A percentile compares a stretch with the other conserved stretches of the same genome.
Evolutionary conservation across 495 filamentous ascomycete species (phyloP).

Genomic region (Podospora comata): DNA sequence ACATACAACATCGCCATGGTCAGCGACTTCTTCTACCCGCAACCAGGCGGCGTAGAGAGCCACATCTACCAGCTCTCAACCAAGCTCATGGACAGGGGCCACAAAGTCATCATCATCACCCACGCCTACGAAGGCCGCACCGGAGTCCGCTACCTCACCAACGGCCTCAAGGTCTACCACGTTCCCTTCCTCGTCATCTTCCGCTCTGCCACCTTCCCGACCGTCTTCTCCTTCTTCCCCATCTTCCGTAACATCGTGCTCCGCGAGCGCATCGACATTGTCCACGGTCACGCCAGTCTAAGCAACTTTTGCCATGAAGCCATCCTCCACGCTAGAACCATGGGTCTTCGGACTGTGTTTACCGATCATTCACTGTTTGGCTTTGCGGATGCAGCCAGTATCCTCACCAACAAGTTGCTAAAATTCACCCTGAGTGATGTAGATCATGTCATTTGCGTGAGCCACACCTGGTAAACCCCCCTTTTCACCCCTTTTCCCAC

Average conservation of each 20-base stretch:
- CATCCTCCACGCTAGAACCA: slow-evolving; percentile 91
- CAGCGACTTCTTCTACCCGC: slow-evolving; percentile 98
- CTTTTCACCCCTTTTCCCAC: not conserved
- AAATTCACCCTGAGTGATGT: slow-evolving; percentile 97
- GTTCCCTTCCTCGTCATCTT: slow-evolving; percentile 95
- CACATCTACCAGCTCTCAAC: slow-evolving; percentile 97
- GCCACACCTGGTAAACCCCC: slow-evolving; percentile 79
- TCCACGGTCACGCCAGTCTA: slow-evolving; percentile 90
- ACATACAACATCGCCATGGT: slow-evolving; percentile 77
- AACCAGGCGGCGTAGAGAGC: slow-evolving; percentile 92
- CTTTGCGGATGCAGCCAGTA: slow-evolving; percentile 94
- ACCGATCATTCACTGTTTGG: slow-evolving; percentile 98
- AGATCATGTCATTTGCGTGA: slow-evolving; percentile 96
- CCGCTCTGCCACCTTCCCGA: slow-evolving; percentile 90
- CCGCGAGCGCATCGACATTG: slow-evolving; percentile 90
- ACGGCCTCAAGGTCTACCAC: slow-evolving; percentile 97
- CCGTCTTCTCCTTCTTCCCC: slow-evolving; percentile 97
- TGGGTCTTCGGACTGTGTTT: slow-evolving; percentile 93
- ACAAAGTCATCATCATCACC: slow-evolving; percentile 97
- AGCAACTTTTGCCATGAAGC: slow-evolving; percentile 92
- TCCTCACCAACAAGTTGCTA: slow-evolving; percentile 91
- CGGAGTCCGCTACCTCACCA: slow-evolving; percentile 94
- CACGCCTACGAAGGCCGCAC: slow-evolving; percentile 91
- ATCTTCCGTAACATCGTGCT: slow-evolving; percentile 94
- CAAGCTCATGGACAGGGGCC: slow-evolving; percentile 93